Conservation (phyloP, 1,139 yeast species). For the Pichia sp. region DNA sequence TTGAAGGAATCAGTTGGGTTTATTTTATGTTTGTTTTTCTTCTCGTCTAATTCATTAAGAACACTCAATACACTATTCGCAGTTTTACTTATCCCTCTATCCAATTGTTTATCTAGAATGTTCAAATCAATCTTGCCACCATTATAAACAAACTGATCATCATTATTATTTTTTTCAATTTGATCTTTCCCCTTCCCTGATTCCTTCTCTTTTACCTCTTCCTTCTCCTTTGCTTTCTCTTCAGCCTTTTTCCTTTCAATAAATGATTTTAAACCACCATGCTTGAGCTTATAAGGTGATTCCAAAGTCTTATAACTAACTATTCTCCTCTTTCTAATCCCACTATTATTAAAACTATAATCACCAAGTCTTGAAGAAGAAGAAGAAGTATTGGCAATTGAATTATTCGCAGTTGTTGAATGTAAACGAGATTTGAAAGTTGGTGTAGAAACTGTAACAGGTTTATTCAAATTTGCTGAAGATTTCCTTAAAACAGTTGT, state of each 20-base stretch:
- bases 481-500: conserved; percentile 21
- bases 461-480: conserved; percentile 14
- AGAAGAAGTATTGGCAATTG: conserved; percentile 6
- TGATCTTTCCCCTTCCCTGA: no score
- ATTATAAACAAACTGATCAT: conserved; percentile 13
- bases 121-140: conserved; percentile 20
- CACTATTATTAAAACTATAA: conserved; percentile 11
- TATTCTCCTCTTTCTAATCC: conserved; percentile 40
- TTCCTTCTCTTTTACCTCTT: background rate
- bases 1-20: background rate
- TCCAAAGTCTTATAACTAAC: conserved; percentile 60
- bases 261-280: conserved; percentile 3
- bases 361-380: conserved; percentile 1
- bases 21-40: background rate
- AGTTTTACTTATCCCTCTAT: conserved; percentile 42
- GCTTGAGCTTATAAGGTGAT: conserved; percentile 53
- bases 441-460: conserved; percentile 24
- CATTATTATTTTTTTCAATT: conserved; percentile 11
- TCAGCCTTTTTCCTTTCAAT: conserved; percentile 20
- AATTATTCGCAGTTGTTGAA: background rate
- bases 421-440: conserved; percentile 16
- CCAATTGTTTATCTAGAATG: conserved; percentile 5
- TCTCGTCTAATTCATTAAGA: conserved; percentile 33
- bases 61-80: conserved; percentile 61
- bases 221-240: conserved; percentile 14